A percentile compares a stretch with the other conserved stretches of the same genome.
These are phyloP conservation scores for Wickerhamomyces sp. DNA, from an alignment of 1,139 yeast species.

Conservation along the genomic window DNA sequence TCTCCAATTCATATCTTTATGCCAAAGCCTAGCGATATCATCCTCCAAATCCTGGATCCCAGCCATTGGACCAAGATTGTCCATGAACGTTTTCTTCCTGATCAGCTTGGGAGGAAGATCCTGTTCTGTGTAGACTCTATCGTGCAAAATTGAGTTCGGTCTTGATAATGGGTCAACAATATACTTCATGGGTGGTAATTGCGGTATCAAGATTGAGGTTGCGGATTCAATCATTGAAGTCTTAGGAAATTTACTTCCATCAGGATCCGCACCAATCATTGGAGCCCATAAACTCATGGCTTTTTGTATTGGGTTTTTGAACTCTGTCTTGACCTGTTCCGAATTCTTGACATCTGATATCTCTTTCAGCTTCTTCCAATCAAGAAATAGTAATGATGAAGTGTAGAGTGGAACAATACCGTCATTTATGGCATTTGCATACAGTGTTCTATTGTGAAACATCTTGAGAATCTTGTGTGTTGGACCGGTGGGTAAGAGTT, in stretches of 20 bases:
- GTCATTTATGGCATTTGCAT: constrained; percentile 44
- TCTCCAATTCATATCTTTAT: constrained; percentile 79
- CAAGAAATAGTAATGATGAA: constrained; percentile 66
- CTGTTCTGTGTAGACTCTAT: constrained; percentile 60
- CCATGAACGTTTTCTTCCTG: constrained; percentile 15
- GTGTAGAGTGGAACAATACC: constrained; percentile 95
- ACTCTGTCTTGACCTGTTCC: constrained; percentile 20
- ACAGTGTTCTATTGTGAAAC: constrained; percentile 53
- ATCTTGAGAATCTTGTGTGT: constrained; percentile 59
- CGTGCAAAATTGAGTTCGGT: constrained; percentile 63
- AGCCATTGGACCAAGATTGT: constrained; percentile 18
- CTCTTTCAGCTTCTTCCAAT: constrained; percentile 65
- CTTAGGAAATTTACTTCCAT: constrained; percentile 42
- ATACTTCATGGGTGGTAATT: constrained; percentile 68
- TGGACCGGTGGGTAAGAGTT: constrained; percentile 76
- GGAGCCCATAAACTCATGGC: constrained; percentile 20
- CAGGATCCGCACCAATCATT: constrained; percentile 10
- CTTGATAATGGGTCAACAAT: constrained; percentile 60
- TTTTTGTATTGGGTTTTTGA: constrained; percentile 18
- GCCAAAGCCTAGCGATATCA: constrained; percentile 76
- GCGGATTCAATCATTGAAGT: constrained; percentile 83
- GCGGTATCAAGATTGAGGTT: constrained; percentile 76
- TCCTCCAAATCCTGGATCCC: constrained; percentile 48
- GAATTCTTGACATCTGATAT: constrained; percentile 39
- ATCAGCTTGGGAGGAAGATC: constrained; percentile 48